Percentiles rank a stretch among this genome's conserved stretches.
phyloP scores from a whole-genome alignment of 2,329 filamentous ascomycete species.

The Ascochyta clinopodiicola region DNA sequence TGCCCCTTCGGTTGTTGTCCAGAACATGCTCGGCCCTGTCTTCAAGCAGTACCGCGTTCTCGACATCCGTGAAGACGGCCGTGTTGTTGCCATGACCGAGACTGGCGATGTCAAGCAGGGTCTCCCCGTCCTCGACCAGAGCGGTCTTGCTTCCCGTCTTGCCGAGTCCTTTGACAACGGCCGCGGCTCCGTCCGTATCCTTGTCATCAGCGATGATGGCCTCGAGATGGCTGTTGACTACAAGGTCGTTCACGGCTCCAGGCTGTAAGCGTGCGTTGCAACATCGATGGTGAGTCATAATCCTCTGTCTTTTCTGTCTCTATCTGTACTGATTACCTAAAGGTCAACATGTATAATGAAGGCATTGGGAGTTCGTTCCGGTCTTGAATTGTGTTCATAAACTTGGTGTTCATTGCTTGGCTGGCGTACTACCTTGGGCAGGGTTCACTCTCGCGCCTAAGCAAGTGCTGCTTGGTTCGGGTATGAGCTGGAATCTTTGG shows the following conservation, averaged over 20 bases:
- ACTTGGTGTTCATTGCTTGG: conserved; percentile 38
- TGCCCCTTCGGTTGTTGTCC: conserved; percentile 92
- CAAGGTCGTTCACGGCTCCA: conserved; percentile 90
- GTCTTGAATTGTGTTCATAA: conserved; percentile 49
- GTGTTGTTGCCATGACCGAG: conserved; percentile 97
- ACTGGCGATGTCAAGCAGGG: conserved; percentile 97
- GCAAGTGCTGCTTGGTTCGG: conserved; percentile 29
- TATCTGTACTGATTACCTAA: not conserved
- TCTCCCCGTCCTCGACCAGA: conserved; percentile 93
- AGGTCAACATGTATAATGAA: conserved; percentile 38
- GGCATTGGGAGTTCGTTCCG: conserved; percentile 43
- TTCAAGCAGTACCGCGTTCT: conserved; percentile 99
- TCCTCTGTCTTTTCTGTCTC: not conserved
- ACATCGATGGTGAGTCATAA: conserved; percentile 39
- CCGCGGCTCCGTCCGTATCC: conserved; percentile 89
- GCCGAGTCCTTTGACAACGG: conserved; percentile 85
- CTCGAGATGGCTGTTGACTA: conserved; percentile 97
- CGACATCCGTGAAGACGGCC: conserved; percentile 85
- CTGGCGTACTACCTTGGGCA: conserved; percentile 28
- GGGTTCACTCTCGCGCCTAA: conserved; percentile 19
- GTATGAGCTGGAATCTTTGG: conserved; percentile 37
- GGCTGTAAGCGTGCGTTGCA: conserved; percentile 58
- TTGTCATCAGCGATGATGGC: conserved; percentile 93
- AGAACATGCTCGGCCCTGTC: conserved; percentile 98
- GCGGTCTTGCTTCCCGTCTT: conserved; percentile 82